Evolutionary conservation across 306 rosid genomes (phyloP), one percentile per base, ranked within the genome.

Genomic region (Malus sieversii): DNA sequence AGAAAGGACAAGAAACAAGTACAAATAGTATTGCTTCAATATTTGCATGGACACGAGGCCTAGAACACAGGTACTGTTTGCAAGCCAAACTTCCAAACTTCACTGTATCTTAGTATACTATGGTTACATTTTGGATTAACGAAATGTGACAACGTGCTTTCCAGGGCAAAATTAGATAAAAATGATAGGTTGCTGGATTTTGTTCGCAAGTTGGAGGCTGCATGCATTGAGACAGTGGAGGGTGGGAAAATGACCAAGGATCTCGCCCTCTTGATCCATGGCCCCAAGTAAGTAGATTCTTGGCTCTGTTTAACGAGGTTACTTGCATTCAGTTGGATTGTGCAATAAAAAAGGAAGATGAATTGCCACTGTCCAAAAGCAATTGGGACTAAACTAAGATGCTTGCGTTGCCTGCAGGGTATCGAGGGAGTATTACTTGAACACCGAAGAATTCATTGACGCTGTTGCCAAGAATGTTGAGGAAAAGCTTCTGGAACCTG

Each of bases 41-140:
- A 81, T 96, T 90, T 88, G 99, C 99, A 10, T 96, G 99, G 99
- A 85, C 99, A 19, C 86, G 98, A 67, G 99, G 99, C 64, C 93
- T 96, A 74, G 91, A 81, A 81, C 99, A 96, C 78, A 92, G 97
- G 99, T 92, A 81, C n/a, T 13, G 68, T 76, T 55, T 66, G 61
- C 82, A 15, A 77, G 55, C 77, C 55, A 53, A 42, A 60, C 25
- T 40, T 77, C 77, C 55, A 53, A 42, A 60, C 25, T 40, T 77
- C 61, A 29, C 22, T 72, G 20, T 15, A 38, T 72, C 67, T 72
- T 22, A 33, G 18, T 23, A 5, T 46, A 14, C 53, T 14, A 4
- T 46, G 19, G 53, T 14, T 46, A 46, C 19, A 1, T 46, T 46
- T 46, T 1, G 53, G 53, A 13, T 25, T 25, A 11, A 25, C 12